Conservation (phyloP, 139 green algal genomes). For the Spirogloea muscicola region DNA sequence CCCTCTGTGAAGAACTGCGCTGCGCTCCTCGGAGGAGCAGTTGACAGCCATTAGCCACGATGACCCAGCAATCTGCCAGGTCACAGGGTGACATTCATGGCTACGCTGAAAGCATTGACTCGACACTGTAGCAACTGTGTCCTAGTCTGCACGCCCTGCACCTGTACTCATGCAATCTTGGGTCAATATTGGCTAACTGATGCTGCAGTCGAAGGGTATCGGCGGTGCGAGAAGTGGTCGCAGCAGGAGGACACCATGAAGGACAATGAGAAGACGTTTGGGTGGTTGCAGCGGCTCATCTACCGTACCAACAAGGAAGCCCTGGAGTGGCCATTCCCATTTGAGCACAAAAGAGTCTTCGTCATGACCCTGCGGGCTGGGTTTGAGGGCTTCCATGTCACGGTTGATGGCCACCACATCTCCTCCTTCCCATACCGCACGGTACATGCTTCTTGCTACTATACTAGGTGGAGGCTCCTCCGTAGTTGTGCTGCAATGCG, state of each 20-base stretch:
- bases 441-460: too few relatives aligned
- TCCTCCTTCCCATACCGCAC: slow-evolving; percentile 38
- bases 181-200: neutral
- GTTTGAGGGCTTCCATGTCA: slow-evolving; percentile 41
- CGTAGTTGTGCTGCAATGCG: too few relatives aligned
- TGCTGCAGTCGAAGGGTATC: slow-evolving; percentile 31
- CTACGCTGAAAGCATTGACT: neutral
- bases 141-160: neutral
- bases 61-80: too few relatives aligned
- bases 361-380: slow-evolving; percentile 30
- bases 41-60: too few relatives aligned
- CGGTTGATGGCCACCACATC: slow-evolving; percentile 35
- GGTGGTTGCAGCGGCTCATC: slow-evolving; percentile 26
- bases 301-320: slow-evolving; percentile 15
- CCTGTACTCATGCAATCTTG: neutral
- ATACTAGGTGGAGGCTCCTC: too few relatives aligned
- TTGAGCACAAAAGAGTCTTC: slow-evolving; percentile 15
- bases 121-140: neutral
- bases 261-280: slow-evolving; percentile 16
- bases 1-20: neutral
- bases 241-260: neutral
- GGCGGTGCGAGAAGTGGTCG: slow-evolving; percentile 37
- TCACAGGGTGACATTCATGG: neutral
- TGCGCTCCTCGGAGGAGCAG: neutral
- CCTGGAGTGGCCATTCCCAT: slow-evolving; percentile 32